Conservation (phyloP, 768 basidiomycete genomes). For the Tylopilus sp. region DNA sequence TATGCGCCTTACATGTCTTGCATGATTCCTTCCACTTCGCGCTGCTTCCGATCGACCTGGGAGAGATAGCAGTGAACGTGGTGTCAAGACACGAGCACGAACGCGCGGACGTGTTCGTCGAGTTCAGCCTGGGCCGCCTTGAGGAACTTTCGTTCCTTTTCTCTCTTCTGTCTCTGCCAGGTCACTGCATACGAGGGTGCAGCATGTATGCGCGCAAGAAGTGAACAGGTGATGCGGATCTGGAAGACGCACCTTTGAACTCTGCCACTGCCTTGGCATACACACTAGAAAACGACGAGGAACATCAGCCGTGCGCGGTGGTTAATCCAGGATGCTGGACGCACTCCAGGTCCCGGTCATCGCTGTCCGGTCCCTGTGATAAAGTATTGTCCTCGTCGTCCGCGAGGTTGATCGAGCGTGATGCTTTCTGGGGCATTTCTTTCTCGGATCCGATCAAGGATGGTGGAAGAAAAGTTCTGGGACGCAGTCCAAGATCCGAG, state of each 20-base stretch:
- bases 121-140: slow-evolving; percentile 23
- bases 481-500: not conserved
- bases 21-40: slow-evolving; percentile 17
- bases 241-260: slow-evolving; percentile 26
- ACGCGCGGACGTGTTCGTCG: slow-evolving; percentile 20
- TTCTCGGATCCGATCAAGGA: not conserved
- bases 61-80: not conserved
- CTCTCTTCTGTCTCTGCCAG: slow-evolving; percentile 31
- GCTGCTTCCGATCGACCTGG: slow-evolving; percentile 23
- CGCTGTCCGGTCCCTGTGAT: slow-evolving; percentile 23
- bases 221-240: not conserved
- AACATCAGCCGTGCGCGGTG: not conserved
- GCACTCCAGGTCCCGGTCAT: slow-evolving; percentile 29
- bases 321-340: not conserved
- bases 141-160: slow-evolving; percentile 24
- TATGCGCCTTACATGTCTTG: slow-evolving; percentile 24
- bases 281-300: slow-evolving; percentile 5
- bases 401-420: slow-evolving; percentile 8
- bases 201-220: not conserved
- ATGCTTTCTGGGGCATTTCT: slow-evolving; percentile 12
- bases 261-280: slow-evolving; percentile 31
- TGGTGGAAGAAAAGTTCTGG: not conserved
- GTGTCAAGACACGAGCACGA: not conserved
- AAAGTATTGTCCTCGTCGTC: slow-evolving; percentile 13
- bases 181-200: slow-evolving; percentile 17